Base-by-base conservation (phyloP, 352 stramenopile genomes). In the Phytopythium aichiense region DNA sequence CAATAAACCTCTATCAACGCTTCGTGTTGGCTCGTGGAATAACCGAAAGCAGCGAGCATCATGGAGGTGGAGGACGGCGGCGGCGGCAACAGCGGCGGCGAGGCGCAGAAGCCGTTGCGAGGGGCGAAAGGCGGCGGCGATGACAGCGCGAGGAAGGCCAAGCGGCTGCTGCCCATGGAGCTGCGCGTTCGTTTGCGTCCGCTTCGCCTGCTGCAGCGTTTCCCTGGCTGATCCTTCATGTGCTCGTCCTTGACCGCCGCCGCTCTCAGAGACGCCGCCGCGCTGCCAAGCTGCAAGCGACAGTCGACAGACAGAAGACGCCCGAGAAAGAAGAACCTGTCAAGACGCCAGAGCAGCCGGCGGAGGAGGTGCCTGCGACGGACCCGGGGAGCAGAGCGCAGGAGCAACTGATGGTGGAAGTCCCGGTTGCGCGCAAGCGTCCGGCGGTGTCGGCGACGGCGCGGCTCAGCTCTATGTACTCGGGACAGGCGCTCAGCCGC, bases 151-250 rank as follows among this genome's bases (percentile, higher is more conserved):
- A 68, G 57, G 35, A 88, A 86, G 67, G 18, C 42, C 2, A 88
- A 87, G 71, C 71, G 83, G 11, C 63, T 92, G 23, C 66, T 92
- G 45, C 83, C 83, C 1, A 92, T 80, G 75, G 83, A 92, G 33
- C 50, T 92, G 60, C 76, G 83, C 55, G 83, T 92, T 31, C 49
- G 83, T 77, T 18, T 7, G 8, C 38, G 1, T 23, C 31, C 13
- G 5, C 65, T 51, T 43, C 50, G 25, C 55, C 55, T 22, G n/a
- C 6, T 60, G 54, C 37, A 23, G 53, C 31, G 25, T 37, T 8
- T 8, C 48, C 11, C 45, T 28, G 54, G 51, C 49, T 67, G 38
- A 31, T 61, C 18, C n/a, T n/a, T 23, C 13, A n/a, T 25, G 16
- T 48, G 18, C 15, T n/a, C 6, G n/a, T 53, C 9, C 5, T 37